Evolutionary conservation across 768 basidiomycete genomes (phyloP).

Genomic region (Tremella yokohamensis): DNA sequence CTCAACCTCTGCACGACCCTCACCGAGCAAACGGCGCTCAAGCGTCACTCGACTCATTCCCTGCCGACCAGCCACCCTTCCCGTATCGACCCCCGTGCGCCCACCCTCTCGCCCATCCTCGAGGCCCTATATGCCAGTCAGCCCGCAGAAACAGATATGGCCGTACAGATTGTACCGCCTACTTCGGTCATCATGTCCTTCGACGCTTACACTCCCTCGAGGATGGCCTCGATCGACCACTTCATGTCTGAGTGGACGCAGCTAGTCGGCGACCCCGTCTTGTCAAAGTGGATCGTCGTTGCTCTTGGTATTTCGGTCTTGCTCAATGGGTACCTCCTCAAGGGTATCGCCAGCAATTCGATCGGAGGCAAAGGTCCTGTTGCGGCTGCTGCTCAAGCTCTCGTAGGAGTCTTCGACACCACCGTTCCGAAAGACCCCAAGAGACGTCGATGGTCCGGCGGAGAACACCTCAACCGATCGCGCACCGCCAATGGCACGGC

Average conservation of each 20-base stretch:
- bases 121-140: slow-evolving; percentile 57
- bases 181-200: slow-evolving; percentile 37
- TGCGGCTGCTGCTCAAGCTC: slow-evolving; percentile 53
- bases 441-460: slow-evolving; percentile 30
- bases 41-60: slow-evolving; percentile 54
- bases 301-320: slow-evolving; percentile 78
- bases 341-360: slow-evolving; percentile 56
- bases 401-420: slow-evolving; percentile 49
- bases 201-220: slow-evolving; percentile 28
- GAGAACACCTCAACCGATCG: slow-evolving; percentile 20
- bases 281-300: slow-evolving; percentile 92
- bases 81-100: slow-evolving; percentile 65
- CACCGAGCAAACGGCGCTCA: slow-evolving; percentile 62
- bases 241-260: slow-evolving; percentile 88
- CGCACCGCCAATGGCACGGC: slow-evolving; percentile 10
- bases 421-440: slow-evolving; percentile 20
- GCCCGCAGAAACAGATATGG: slow-evolving; percentile 37
- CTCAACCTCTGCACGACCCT: slow-evolving; percentile 91
- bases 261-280: slow-evolving; percentile 87
- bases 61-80: slow-evolving; percentile 22
- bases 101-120: slow-evolving; percentile 61
- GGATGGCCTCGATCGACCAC: slow-evolving; percentile 64
- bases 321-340: slow-evolving; percentile 88
- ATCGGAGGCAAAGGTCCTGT: slow-evolving; percentile 52
- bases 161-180: slow-evolving; percentile 41